Evolutionary conservation across 2,329 filamentous ascomycete species (phyloP).

Genomic region (Graphiopsis chlorocephala): DNA sequence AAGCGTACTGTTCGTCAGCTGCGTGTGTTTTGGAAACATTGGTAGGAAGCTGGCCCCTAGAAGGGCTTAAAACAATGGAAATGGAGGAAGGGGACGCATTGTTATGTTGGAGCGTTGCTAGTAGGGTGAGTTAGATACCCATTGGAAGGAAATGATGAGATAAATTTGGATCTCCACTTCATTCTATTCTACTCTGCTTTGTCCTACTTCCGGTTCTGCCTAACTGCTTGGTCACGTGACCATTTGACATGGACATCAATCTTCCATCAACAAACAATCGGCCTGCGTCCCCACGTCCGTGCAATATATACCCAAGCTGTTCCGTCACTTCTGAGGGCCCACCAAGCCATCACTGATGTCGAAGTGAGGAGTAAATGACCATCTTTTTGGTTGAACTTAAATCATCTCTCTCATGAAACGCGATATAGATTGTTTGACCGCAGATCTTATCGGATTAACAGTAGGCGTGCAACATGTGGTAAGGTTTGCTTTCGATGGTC

Average conservation of each 20-base stretch:
- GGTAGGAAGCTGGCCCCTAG: slow-evolving; percentile 68
- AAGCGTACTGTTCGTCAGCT: slow-evolving; percentile 91
- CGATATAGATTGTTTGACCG: not conserved
- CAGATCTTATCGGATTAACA: not conserved
- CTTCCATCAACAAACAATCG: not conserved
- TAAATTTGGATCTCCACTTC: too few species aligned
- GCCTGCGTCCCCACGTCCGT: not conserved
- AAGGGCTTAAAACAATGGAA: not conserved
- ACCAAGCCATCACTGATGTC: not conserved
- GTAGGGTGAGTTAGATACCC: slow-evolving; percentile 5
- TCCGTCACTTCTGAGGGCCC: not conserved
- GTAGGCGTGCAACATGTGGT: not conserved
- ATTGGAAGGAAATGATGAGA: not conserved
- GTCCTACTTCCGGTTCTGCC: not conserved
- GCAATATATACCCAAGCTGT: not conserved
- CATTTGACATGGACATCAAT: not conserved
- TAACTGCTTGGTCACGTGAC: not conserved
- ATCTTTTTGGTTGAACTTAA: too few species aligned
- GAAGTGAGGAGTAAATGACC: not conserved
- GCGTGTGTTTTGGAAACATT: slow-evolving; percentile 94
- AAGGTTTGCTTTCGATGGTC: slow-evolving; percentile 1
- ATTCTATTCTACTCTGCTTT: not conserved
- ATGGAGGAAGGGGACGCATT: not conserved
- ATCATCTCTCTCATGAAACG: too few species aligned
- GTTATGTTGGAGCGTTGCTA: not conserved